Conservation (phyloP, 1,139 yeast species). For the Debaryomyces nepalensis region DNA sequence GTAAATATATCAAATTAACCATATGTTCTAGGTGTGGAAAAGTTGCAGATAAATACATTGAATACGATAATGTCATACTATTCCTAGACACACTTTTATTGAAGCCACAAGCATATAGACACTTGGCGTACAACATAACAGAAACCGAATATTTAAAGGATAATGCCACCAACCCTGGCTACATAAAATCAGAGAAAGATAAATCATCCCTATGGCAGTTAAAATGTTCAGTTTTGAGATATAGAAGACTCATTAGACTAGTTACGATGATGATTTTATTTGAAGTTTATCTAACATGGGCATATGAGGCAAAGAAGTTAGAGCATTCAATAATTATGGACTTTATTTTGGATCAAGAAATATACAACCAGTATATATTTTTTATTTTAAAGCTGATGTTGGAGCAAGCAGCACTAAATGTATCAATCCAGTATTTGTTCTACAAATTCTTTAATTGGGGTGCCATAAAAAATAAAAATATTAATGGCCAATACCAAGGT, state of each 20-base stretch:
- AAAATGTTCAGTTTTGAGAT: slow-evolving; percentile 16
- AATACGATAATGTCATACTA: slow-evolving; percentile 80
- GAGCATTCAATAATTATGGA: slow-evolving; percentile 30
- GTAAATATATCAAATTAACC: slow-evolving; percentile 78
- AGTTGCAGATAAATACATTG: slow-evolving; percentile 90
- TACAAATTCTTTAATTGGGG: slow-evolving; percentile 42
- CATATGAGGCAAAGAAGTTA: slow-evolving; percentile 72
- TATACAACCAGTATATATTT: slow-evolving; percentile 64
- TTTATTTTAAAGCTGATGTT: slow-evolving; percentile 66
- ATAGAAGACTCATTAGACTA: slow-evolving; percentile 47
- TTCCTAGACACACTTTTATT: slow-evolving; percentile 82
- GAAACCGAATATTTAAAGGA: slow-evolving; percentile 35
- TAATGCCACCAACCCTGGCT: slow-evolving; percentile 1
- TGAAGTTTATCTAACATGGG: slow-evolving; percentile 93
- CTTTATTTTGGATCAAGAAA: slow-evolving; percentile 48
- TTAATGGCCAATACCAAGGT: slow-evolving; percentile 22
- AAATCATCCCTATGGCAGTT: background rate
- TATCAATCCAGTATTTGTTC: slow-evolving; percentile 48
- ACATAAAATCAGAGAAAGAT: background rate
- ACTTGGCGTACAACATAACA: slow-evolving; percentile 77
- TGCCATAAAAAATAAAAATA: slow-evolving; percentile 24
- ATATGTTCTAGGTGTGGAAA: slow-evolving; percentile 73
- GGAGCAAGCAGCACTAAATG: slow-evolving; percentile 62
- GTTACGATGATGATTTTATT: slow-evolving; percentile 73
- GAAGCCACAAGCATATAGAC: slow-evolving; percentile 90